Evolutionary conservation across 148 eudicot species (phyloP), one percentile per base, ranked within the genome.

Genomic region (Hydrangea macrophylla): DNA sequence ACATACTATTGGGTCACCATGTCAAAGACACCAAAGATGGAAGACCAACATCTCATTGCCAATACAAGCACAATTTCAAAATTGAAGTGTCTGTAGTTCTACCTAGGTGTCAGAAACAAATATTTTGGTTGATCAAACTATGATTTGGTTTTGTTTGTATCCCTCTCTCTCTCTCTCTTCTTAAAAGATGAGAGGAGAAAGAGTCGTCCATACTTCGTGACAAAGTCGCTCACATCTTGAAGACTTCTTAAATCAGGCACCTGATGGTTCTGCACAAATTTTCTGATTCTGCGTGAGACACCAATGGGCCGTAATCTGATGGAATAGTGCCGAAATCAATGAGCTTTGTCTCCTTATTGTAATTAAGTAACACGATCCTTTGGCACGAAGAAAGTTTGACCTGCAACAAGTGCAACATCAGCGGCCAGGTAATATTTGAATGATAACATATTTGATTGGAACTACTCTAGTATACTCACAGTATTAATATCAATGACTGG

Each of bases 401-500:
- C 96, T 89, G 89, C 51, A 76, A 42, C n/a, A 67, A 12, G 37
- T 40, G 37, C 5, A 17, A 56, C 27, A 9, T 44, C 53, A 64
- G 55, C 36, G 39, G 17, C 62, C 30, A 72, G 7, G 23, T 58
- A 17, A 24, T 39, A 55, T 35, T 55, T 32, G 64, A 25, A 44
- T 56, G 44, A 27, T 32, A 55, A 6, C 53, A 68, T 11, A 30
- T 6, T 27, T 33, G 9, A 20, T 9, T 48, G 42, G 18, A 7
- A 59, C 9, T 9, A 18, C 33, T 22, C 13, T 31, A 54, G 58
- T 53, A 81, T 53, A 81, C 89, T 82, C 80, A 89, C 91, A 32
- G 89, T 89, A 58, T 89, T 89, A 62, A 89, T 82, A 79, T 89
- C 96, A 42, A 89, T 89, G 73, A 89, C 83, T 15, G 96, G 96